Conservation (phyloP, 2,329 filamentous ascomycete species). For the Aspergillus udagawae region DNA sequence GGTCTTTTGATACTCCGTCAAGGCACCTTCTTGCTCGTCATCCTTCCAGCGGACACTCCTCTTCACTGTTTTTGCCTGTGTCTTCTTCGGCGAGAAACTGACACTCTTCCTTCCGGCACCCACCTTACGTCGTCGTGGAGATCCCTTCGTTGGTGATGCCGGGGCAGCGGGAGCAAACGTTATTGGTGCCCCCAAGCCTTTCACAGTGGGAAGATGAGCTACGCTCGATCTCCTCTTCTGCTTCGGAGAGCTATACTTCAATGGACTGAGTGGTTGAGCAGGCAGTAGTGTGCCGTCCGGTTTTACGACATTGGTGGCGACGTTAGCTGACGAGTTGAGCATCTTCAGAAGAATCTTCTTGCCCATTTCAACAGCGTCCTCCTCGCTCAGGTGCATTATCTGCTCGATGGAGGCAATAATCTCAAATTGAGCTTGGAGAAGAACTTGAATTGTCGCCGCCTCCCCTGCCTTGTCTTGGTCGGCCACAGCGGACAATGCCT, state of each 20-base stretch:
- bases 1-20: slow-evolving; percentile 90
- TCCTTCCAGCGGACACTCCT: slow-evolving; percentile 88
- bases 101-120: slow-evolving; percentile 65
- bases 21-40: slow-evolving; percentile 77
- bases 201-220: slow-evolving; percentile 25
- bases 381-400: slow-evolving; percentile 76
- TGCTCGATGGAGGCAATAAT: slow-evolving; percentile 79
- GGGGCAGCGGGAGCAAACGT: slow-evolving; percentile 33
- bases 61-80: slow-evolving; percentile 59
- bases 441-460: slow-evolving; percentile 70
- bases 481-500: slow-evolving; percentile 69
- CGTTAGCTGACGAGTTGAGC: slow-evolving; percentile 69
- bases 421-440: slow-evolving; percentile 88
- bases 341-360: slow-evolving; percentile 73
- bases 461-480: slow-evolving; percentile 83
- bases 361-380: slow-evolving; percentile 76
- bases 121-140: slow-evolving; percentile 73
- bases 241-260: slow-evolving; percentile 68
- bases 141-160: slow-evolving; percentile 66
- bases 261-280: slow-evolving; percentile 63
- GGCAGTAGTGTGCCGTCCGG: slow-evolving; percentile 66
- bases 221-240: slow-evolving; percentile 55
- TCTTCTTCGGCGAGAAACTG: slow-evolving; percentile 74
- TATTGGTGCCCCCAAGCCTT: slow-evolving; percentile 24
- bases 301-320: slow-evolving; percentile 80